Evolutionary conservation across 2,329 filamentous ascomycete species (phyloP).

Genomic region (Mycosphaerella arachidis): DNA sequence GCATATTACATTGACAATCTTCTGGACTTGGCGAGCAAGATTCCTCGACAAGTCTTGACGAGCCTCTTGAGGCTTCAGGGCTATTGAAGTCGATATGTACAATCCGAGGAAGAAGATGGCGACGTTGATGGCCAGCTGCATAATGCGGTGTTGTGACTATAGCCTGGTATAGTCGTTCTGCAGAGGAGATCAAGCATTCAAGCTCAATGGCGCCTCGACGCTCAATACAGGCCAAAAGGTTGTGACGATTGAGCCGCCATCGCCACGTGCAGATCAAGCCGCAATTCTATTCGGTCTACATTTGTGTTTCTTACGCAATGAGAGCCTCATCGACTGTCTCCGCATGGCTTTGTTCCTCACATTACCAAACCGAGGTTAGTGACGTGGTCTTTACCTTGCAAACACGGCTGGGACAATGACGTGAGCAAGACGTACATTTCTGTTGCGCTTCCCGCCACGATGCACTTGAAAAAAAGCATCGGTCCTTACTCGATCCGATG

Average conservation of each 20-base stretch:
- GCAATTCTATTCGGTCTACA: not conserved
- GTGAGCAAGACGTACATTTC: slow-evolving; percentile 6
- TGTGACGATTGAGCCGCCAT: slow-evolving; percentile 2
- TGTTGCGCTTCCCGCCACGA: not conserved
- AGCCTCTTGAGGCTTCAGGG: slow-evolving; percentile 13
- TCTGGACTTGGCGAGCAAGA: slow-evolving; percentile 2
- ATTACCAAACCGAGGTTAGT: not conserved
- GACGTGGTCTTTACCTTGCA: not conserved
- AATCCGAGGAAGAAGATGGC: slow-evolving; percentile 18
- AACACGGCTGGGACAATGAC: not conserved
- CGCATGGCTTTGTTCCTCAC: slow-evolving; percentile 4
- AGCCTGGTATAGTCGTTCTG: too few species aligned
- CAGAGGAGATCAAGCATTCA: too few species aligned
- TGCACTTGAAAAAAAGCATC: not conserved
- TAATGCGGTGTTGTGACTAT: not conserved
- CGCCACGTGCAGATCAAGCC: slow-evolving; percentile 7
- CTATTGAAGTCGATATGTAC: slow-evolving; percentile 12
- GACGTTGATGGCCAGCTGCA: slow-evolving; percentile 19
- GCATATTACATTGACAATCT: not conserved
- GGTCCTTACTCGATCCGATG: not conserved
- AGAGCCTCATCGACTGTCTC: slow-evolving; percentile 1
- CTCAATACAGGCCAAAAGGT: not conserved
- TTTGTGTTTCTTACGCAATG: slow-evolving; percentile 5
- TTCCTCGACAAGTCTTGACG: slow-evolving; percentile 8
- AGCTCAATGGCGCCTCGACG: not conserved